phyloP scores from a whole-genome alignment of 371 early-diverging fungal genomes.

The Circinella minor region DNA sequence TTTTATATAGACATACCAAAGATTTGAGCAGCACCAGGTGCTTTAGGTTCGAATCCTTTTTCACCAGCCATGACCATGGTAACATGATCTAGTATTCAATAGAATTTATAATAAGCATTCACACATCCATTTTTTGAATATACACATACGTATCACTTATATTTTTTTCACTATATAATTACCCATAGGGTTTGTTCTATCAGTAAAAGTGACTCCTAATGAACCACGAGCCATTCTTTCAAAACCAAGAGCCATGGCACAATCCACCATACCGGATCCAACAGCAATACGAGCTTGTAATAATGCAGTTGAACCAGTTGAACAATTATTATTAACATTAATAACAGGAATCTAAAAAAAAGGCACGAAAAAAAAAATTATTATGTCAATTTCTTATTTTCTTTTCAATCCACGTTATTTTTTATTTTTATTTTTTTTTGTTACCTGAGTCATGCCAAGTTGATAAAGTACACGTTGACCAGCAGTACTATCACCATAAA shows the following conservation, averaged over 20 bases:
- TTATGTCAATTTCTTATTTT: too few relatives aligned
- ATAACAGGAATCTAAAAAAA: conserved; percentile 47
- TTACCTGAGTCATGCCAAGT: conserved; percentile 65
- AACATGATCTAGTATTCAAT: conserved; percentile 52
- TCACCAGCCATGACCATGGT: conserved; percentile 60
- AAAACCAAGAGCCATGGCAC: conserved; percentile 81
- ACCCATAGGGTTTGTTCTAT: conserved; percentile 74
- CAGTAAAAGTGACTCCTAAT: conserved; percentile 58
- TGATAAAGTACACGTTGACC: conserved; percentile 81
- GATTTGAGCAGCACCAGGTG: conserved; percentile 77
- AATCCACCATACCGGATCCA: conserved; percentile 72
- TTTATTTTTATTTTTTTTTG: too few relatives aligned
- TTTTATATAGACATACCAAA: conserved; percentile 49
- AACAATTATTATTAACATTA: conserved; percentile 86
- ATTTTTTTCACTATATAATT: conserved; percentile 9
- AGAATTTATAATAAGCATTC: background rate
- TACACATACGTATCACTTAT: background rate
- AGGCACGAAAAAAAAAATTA: too few relatives aligned
- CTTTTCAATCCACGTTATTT: too few relatives aligned
- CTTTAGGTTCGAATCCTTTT: conserved; percentile 59
- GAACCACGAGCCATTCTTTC: conserved; percentile 78
- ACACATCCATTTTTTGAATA: too few relatives aligned
- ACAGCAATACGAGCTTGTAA: conserved; percentile 74
- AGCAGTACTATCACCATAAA: conserved; percentile 74
- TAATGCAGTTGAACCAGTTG: conserved; percentile 82